Evolutionary conservation across 495 filamentous ascomycete species (phyloP).

Genomic region (Penicillium goetzii): DNA sequence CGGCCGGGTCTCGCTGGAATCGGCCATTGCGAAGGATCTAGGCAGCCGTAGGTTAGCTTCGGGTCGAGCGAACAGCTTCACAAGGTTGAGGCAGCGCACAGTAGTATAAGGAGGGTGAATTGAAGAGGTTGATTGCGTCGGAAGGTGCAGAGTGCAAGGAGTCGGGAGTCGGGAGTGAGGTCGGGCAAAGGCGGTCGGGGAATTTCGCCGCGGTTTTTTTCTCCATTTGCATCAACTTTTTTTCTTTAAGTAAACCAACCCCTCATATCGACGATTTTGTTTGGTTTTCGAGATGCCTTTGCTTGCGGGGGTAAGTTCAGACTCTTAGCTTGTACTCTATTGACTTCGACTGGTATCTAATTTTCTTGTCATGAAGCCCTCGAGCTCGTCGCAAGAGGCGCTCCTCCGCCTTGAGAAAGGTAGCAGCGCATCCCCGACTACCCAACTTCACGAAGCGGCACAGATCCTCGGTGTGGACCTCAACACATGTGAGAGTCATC

Average conservation of each 20-base stretch:
- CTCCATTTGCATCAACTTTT: conserved; percentile 32
- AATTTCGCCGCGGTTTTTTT: conserved; percentile 39
- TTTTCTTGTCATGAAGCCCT: conserved; percentile 33
- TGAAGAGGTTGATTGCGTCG: conserved; percentile 27
- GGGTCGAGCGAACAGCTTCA: neutral
- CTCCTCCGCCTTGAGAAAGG: conserved; percentile 57
- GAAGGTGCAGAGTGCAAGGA: conserved; percentile 35
- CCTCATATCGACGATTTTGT: conserved; percentile 15
- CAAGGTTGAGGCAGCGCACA: conserved; percentile 6
- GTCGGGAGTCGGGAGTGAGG: conserved; percentile 39
- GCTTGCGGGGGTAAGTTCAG: conserved; percentile 44
- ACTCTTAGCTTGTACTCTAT: neutral
- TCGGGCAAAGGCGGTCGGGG: conserved; percentile 51
- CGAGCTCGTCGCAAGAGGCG: conserved; percentile 52
- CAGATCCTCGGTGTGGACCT: conserved; percentile 53
- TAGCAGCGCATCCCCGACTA: conserved; percentile 43
- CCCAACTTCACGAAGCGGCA: conserved; percentile 50
- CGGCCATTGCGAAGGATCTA: conserved; percentile 57
- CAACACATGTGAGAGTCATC: conserved; percentile 40
- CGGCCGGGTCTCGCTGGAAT: conserved; percentile 54
- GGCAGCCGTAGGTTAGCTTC: conserved; percentile 3
- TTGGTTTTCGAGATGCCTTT: conserved; percentile 44
- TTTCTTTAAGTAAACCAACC: conserved; percentile 22
- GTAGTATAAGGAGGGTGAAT: conserved; percentile 25
- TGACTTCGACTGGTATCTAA: conserved; percentile 20